phyloP scores from a whole-genome alignment of 2,329 filamentous ascomycete species.

The Hypoxylon sp. region DNA sequence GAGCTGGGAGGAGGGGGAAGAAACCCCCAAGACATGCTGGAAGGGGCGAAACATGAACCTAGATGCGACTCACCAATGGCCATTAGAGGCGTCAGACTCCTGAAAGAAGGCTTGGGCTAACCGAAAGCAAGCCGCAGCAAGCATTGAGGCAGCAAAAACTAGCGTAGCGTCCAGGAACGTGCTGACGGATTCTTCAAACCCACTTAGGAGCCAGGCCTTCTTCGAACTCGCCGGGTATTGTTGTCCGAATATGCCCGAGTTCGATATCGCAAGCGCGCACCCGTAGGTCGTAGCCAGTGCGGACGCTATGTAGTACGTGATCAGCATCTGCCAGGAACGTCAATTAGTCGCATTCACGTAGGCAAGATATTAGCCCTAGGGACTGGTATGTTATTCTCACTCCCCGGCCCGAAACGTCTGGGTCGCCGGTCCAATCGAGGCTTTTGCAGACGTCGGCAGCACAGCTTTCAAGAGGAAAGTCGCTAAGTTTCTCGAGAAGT shows the following conservation, averaged over 20 bases:
- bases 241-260: conserved; percentile 8
- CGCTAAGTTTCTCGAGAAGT: conserved; percentile 4
- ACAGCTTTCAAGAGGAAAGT: conserved; percentile 20
- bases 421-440: conserved; percentile 42
- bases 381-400: conserved; percentile 7
- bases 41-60: neutral
- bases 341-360: neutral
- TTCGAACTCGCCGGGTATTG: neutral
- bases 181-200: conserved; percentile 40
- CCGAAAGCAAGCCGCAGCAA: conserved; percentile 43
- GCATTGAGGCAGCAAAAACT: conserved; percentile 45
- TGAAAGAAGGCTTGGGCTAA: conserved; percentile 24
- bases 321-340: conserved; percentile 32
- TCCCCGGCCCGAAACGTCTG: conserved; percentile 44
- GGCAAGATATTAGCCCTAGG: neutral
- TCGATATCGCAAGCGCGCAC: conserved; percentile 31
- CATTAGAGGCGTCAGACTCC: conserved; percentile 14
- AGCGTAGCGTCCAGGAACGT: conserved; percentile 36
- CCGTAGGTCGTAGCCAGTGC: conserved; percentile 35
- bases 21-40: neutral
- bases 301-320: conserved; percentile 43
- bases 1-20: neutral
- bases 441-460: conserved; percentile 33
- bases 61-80: conserved; percentile 28
- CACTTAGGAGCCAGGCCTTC: conserved; percentile 8